A percentile compares a stretch with the other conserved stretches of the same genome.
These are phyloP conservation scores for Diddensiella transvaalensis DNA, from an alignment of 805 yeast genomes.

Conservation along the genomic window DNA sequence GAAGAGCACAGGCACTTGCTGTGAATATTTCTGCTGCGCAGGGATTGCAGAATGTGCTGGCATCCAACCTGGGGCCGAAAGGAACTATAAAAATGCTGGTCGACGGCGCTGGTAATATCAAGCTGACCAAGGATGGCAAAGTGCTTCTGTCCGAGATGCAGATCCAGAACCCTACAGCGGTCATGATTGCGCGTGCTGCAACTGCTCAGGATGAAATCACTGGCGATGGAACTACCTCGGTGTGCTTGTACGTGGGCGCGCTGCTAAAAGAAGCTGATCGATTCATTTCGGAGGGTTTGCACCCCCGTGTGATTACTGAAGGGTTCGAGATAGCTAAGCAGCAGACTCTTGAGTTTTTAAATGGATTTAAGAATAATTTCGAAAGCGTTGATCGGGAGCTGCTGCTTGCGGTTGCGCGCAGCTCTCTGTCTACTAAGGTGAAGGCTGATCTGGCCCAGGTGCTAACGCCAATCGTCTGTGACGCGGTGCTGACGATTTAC, in stretches of 20 bases:
- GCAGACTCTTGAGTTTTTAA: slow-evolving; percentile 66
- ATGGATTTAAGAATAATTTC: slow-evolving; percentile 52
- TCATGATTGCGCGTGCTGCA: slow-evolving; percentile 91
- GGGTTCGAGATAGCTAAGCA: slow-evolving; percentile 91
- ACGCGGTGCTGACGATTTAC: slow-evolving; percentile 82
- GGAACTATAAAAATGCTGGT: slow-evolving; percentile 96
- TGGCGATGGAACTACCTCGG: slow-evolving; percentile 99
- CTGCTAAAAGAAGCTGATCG: slow-evolving; percentile 91
- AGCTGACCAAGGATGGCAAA: slow-evolving; percentile 95
- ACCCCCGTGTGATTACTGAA: slow-evolving; percentile 90
- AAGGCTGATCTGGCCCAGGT: slow-evolving; percentile 70
- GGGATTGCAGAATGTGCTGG: slow-evolving; percentile 88
- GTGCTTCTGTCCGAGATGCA: slow-evolving; percentile 94
- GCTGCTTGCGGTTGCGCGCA: slow-evolving; percentile 84
- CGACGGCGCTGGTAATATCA: slow-evolving; percentile 94
- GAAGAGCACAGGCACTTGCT: slow-evolving; percentile 92
- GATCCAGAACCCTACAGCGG: slow-evolving; percentile 86
- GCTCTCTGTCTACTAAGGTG: slow-evolving; percentile 86
- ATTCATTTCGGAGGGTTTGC: slow-evolving; percentile 88
- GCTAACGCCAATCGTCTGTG: slow-evolving; percentile 91
- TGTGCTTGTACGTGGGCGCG: slow-evolving; percentile 90
- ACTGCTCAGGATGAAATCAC: slow-evolving; percentile 98
- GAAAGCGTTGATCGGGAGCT: slow-evolving; percentile 73
- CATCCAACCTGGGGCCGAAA: slow-evolving; percentile 92
- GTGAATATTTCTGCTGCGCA: slow-evolving; percentile 96